phyloP scores from a whole-genome alignment of 148 eudicot species.

The Silene uniflora region DNA sequence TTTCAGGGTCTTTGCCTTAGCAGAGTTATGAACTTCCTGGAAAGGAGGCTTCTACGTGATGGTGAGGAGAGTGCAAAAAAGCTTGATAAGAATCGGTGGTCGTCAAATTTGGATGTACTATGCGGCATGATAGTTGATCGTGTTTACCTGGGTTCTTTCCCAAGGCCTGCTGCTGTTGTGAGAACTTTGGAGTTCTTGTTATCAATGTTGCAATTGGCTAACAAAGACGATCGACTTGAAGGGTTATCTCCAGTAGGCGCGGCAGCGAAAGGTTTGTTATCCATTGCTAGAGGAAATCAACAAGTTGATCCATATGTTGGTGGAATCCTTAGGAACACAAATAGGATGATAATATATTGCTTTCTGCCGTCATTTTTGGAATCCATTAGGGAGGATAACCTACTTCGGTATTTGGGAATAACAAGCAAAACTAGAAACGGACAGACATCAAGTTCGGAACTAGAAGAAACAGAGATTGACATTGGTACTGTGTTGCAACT shows the following conservation, averaged over 20 bases:
- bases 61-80: slow-evolving; percentile 88
- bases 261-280: slow-evolving; percentile 67
- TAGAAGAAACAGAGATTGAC: slow-evolving; percentile 61
- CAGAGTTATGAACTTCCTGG: slow-evolving; percentile 93
- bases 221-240: slow-evolving; percentile 91
- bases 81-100: slow-evolving; percentile 89
- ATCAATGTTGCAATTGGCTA: slow-evolving; percentile 96
- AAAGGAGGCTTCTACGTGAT: slow-evolving; percentile 93
- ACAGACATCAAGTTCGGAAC: slow-evolving; percentile 22
- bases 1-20: slow-evolving; percentile 95
- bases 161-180: slow-evolving; percentile 75
- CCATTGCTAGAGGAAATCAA: slow-evolving; percentile 84
- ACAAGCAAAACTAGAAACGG: slow-evolving; percentile 46
- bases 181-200: slow-evolving; percentile 84
- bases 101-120: slow-evolving; percentile 74
- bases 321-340: slow-evolving; percentile 78
- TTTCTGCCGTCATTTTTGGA: slow-evolving; percentile 84
- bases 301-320: slow-evolving; percentile 84
- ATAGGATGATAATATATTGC: slow-evolving; percentile 81
- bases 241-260: slow-evolving; percentile 47
- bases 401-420: slow-evolving; percentile 61
- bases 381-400: slow-evolving; percentile 75
- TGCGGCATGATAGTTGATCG: slow-evolving; percentile 94
- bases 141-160: slow-evolving; percentile 95
- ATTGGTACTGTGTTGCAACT: slow-evolving; percentile 83